A percentile compares a stretch with the other conserved stretches of the same genome.
Evolutionary conservation across 495 filamentous ascomycete species (phyloP).

Genomic region (Copromyces sp.): DNA sequence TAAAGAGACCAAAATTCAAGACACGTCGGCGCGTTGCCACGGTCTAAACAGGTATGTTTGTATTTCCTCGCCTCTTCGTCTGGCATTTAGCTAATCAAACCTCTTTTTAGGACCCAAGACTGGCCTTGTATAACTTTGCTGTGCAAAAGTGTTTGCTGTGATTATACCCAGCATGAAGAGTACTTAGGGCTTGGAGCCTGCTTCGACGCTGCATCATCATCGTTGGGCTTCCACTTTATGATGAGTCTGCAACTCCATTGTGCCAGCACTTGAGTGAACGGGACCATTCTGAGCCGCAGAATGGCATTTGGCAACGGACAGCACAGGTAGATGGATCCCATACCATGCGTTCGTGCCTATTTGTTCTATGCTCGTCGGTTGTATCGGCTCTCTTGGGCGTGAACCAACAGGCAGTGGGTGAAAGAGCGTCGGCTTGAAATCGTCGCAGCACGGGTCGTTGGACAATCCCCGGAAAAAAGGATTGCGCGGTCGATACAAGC

Average conservation of each 20-base stretch:
- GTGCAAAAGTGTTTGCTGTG: not conserved
- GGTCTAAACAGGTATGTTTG: not conserved
- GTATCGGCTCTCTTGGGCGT: not conserved
- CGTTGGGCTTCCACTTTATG: not conserved
- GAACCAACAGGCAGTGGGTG: not conserved
- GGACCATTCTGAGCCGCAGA: not conserved
- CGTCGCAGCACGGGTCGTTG: not conserved
- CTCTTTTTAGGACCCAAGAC: not conserved
- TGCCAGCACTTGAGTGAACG: not conserved
- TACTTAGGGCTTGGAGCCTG: not conserved
- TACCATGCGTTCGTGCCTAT: not conserved
- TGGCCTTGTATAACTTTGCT: not conserved
- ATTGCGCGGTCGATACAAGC: not conserved
- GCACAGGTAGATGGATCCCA: not conserved
- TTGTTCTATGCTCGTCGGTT: not conserved
- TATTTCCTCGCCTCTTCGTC: not conserved
- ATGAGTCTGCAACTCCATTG: not conserved
- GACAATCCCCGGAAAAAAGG: not conserved
- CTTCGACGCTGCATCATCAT: not conserved
- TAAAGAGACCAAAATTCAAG: not conserved
- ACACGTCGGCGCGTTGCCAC: conserved; percentile 14
- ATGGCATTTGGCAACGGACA: not conserved
- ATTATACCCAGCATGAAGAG: not conserved
- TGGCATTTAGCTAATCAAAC: not conserved
- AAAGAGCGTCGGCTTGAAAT: not conserved